A percentile compares a stretch with the other conserved stretches of the same genome.
Conservation (phyloP, 345 rosid species). For the Pugionium cornutum region DNA sequence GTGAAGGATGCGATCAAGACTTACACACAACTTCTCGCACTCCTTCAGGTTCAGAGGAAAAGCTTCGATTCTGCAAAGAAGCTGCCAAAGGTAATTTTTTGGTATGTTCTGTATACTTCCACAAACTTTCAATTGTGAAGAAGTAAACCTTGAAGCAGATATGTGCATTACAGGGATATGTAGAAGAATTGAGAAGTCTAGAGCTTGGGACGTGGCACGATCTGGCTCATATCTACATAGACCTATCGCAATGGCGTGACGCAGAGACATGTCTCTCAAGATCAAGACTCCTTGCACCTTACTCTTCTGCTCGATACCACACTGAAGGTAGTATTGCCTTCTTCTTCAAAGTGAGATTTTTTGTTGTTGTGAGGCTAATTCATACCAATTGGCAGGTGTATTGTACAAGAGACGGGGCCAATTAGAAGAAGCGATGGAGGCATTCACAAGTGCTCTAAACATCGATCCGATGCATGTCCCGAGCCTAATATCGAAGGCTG, state of each 20-base stretch:
- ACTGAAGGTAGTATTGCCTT: slow-evolving; percentile 44
- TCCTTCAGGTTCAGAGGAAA: slow-evolving; percentile 73
- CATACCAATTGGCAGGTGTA: slow-evolving; percentile 45
- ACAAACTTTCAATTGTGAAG: background rate
- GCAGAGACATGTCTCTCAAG: slow-evolving; percentile 80
- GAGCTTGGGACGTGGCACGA: slow-evolving; percentile 81
- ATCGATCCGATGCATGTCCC: slow-evolving; percentile 66
- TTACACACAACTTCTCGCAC: slow-evolving; percentile 70
- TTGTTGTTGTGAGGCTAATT: slow-evolving; percentile 5
- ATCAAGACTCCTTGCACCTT: slow-evolving; percentile 55
- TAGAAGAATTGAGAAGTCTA: slow-evolving; percentile 46
- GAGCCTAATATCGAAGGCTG: slow-evolving; percentile 67
- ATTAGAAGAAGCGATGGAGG: slow-evolving; percentile 58
- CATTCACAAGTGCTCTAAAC: slow-evolving; percentile 54
- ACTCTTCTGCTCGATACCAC: slow-evolving; percentile 60
- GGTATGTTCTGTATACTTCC: background rate
- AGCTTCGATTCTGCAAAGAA: slow-evolving; percentile 48
- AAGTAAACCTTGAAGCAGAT: slow-evolving; percentile 1
- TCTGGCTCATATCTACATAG: slow-evolving; percentile 62
- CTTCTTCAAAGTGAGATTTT: background rate
- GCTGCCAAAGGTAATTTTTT: slow-evolving; percentile 48
- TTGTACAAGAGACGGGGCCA: slow-evolving; percentile 54
- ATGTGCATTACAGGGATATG: slow-evolving; percentile 43
- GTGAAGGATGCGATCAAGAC: slow-evolving; percentile 56
- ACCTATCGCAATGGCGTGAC: slow-evolving; percentile 65